Conservation (phyloP, 257 asterid species). For the Solanum pimpinellifolium region DNA sequence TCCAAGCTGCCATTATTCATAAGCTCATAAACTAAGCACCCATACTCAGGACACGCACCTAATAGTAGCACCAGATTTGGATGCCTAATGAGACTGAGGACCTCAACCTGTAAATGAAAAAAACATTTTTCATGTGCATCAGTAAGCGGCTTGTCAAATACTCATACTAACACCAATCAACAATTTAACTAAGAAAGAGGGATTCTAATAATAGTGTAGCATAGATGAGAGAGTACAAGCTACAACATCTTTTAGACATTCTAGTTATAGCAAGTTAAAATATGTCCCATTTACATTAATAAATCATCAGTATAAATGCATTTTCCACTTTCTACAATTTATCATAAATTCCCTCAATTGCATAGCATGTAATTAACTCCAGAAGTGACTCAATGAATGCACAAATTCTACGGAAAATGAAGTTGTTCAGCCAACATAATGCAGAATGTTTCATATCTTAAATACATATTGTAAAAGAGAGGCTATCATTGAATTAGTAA, state of each 20-base stretch:
- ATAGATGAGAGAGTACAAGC: background rate
- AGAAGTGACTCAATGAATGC: background rate
- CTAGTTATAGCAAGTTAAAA: background rate
- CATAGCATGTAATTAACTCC: background rate
- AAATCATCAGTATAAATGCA: background rate
- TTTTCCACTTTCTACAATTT: background rate
- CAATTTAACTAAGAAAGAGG: background rate
- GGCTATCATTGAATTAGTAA: background rate
- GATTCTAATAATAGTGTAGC: background rate
- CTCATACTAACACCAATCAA: background rate
- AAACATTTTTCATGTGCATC: background rate
- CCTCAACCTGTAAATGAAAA: slow-evolving; percentile 39
- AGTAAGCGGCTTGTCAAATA: background rate
- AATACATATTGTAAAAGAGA: background rate
- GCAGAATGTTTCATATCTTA: background rate
- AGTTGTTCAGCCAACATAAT: background rate
- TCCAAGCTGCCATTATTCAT: slow-evolving; percentile 76
- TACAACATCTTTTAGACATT: background rate
- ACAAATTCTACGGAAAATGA: background rate
- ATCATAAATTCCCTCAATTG: background rate
- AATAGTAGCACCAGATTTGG: slow-evolving; percentile 78
- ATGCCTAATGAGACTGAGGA: slow-evolving; percentile 60
- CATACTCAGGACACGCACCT: slow-evolving; percentile 82
- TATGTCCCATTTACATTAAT: background rate
- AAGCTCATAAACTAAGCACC: slow-evolving; percentile 76